Evolutionary conservation across 108 stramenopile species (phyloP).

Genomic region (Fragilaria radians): DNA sequence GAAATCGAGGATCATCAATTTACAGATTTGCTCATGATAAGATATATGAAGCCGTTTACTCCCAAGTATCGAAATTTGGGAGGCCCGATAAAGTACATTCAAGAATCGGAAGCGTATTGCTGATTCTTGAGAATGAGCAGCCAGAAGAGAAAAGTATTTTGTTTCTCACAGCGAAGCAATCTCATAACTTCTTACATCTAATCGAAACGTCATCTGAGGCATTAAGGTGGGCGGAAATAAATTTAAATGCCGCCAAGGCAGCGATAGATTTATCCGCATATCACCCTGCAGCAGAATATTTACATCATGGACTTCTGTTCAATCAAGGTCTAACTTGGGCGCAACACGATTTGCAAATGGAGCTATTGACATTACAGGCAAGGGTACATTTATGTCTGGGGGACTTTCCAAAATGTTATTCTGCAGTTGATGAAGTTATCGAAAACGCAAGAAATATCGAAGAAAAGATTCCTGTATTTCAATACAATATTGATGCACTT

Average conservation of each 20-base stretch:
- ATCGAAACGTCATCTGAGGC: neutral
- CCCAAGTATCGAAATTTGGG: constrained; percentile 12
- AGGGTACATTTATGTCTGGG: no score
- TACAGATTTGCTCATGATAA: constrained; percentile 40
- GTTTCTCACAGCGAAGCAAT: constrained; percentile 32
- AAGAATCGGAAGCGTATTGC: constrained; percentile 18
- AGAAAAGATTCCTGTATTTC: no score
- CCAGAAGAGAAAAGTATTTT: constrained; percentile 24
- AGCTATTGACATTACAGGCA: constrained; percentile 17
- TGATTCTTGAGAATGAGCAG: constrained; percentile 7
- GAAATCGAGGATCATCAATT: neutral
- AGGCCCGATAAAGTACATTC: constrained; percentile 10
- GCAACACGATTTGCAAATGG: constrained; percentile 27
- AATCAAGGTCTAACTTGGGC: constrained; percentile 11
- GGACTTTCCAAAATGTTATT: no score
- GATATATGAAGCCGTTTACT: constrained; percentile 24
- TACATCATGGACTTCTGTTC: constrained; percentile 15
- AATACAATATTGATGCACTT: no score
- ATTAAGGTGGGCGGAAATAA: constrained; percentile 7
- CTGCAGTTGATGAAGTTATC: no score
- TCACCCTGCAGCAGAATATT: constrained; percentile 23
- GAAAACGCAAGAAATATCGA: no score
- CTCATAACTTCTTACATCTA: constrained; percentile 16
- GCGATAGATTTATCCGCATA: constrained; percentile 30
- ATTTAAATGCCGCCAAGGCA: constrained; percentile 26